Conservation (phyloP, 139 green algal species). For the Volvox reticuliferus region DNA sequence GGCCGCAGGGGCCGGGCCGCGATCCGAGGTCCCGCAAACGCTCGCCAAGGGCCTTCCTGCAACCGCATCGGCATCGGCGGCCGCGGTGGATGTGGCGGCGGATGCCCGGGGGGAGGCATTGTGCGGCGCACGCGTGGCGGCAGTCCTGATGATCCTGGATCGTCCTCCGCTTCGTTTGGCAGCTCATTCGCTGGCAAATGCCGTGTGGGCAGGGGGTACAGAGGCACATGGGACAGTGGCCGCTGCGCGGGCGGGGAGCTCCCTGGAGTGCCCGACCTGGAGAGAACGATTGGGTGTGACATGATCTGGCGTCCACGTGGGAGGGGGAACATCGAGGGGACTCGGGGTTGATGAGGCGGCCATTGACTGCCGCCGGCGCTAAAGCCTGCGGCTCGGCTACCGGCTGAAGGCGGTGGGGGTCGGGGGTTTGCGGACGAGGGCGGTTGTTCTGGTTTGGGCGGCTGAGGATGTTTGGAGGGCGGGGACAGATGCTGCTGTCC, state of each 20-base stretch:
- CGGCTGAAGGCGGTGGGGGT: not conserved
- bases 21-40: not conserved
- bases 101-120: not conserved
- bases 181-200: not conserved
- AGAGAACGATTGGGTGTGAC: not conserved
- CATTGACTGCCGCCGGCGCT: not conserved
- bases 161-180: not conserved
- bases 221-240: not conserved
- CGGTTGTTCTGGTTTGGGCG: not conserved
- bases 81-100: not conserved
- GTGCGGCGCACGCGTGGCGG: not conserved
- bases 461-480: not conserved
- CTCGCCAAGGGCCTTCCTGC: not conserved
- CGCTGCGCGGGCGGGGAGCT: not conserved
- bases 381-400: not conserved
- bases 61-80: not conserved
- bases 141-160: not conserved
- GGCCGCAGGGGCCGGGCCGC: not conserved
- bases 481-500: not conserved
- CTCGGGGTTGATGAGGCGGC: not conserved
- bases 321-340: not conserved
- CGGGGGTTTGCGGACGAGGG: not conserved
- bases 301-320: not conserved
- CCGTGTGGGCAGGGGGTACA: not conserved
- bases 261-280: not conserved